phyloP scores from a whole-genome alignment of 164 flowering plant species.

The Platanus orientalis region DNA sequence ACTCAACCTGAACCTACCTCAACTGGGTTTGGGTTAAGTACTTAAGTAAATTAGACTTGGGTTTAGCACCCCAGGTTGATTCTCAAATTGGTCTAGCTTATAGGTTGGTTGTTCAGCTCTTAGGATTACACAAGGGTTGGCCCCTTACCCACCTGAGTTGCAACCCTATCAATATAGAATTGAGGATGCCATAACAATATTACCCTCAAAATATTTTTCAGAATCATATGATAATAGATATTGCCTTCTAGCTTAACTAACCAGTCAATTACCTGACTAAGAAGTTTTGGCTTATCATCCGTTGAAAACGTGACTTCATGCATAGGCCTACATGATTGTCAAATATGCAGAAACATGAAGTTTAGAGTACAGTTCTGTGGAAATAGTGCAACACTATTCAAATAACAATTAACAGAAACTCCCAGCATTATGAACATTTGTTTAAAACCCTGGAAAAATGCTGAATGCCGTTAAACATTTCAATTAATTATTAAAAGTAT shows the following conservation, averaged over 20 bases:
- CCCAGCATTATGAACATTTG: background rate
- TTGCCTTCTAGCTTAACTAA: background rate
- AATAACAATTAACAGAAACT: background rate
- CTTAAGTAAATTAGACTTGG: too few species aligned
- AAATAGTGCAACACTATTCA: background rate
- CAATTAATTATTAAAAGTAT: too few species aligned
- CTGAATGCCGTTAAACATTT: background rate
- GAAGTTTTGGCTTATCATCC: constrained; percentile 36
- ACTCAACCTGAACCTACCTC: too few species aligned
- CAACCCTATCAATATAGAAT: too few species aligned
- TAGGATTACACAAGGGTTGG: too few species aligned
- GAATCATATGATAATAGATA: background rate
- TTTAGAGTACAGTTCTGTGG: background rate
- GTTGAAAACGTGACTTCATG: constrained; percentile 39
- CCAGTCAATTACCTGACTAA: constrained; percentile 27
- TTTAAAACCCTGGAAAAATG: background rate
- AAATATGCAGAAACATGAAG: constrained; percentile 1
- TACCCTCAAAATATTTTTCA: too few species aligned
- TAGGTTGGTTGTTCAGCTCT: too few species aligned
- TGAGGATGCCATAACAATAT: too few species aligned
- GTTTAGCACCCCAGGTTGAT: too few species aligned
- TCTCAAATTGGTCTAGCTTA: too few species aligned
- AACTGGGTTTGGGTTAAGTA: too few species aligned
- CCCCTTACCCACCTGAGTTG: too few species aligned
- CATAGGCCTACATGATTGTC: constrained; percentile 31